Conservation (phyloP, 208 protist genomes). For the Vickermania spadyakhi region DNA sequence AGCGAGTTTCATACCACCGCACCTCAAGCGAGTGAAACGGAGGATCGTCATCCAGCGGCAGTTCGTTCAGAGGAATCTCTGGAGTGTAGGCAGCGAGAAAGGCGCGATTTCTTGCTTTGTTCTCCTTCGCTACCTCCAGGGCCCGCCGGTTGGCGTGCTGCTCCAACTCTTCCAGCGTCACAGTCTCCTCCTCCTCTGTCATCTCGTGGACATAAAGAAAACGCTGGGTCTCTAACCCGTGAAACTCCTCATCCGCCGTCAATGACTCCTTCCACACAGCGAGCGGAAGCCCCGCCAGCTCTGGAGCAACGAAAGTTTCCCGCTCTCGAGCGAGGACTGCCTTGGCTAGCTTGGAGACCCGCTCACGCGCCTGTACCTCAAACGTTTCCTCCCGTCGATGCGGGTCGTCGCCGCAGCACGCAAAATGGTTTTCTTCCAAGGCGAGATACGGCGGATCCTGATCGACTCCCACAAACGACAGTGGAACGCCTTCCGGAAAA, state of each 20-base stretch:
- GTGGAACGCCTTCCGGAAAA: slow-evolving; percentile 23
- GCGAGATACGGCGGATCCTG: slow-evolving; percentile 18
- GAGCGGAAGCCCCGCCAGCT: slow-evolving; percentile 16
- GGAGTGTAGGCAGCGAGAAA: slow-evolving; percentile 35
- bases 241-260: slow-evolving; percentile 18
- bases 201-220: slow-evolving; percentile 13
- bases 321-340: slow-evolving; percentile 6
- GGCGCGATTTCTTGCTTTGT: slow-evolving; percentile 22
- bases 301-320: slow-evolving; percentile 13
- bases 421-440: neutral
- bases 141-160: slow-evolving; percentile 36
- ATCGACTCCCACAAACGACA: slow-evolving; percentile 24
- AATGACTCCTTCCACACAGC: slow-evolving; percentile 12
- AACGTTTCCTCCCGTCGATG: neutral
- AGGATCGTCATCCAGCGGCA: slow-evolving; percentile 59
- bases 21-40: slow-evolving; percentile 50
- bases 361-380: neutral
- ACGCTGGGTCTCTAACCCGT: slow-evolving; percentile 16
- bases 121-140: slow-evolving; percentile 27
- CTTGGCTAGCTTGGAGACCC: neutral
- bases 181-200: slow-evolving; percentile 24
- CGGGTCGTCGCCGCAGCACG: neutral
- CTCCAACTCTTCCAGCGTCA: slow-evolving; percentile 27
- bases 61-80: slow-evolving; percentile 35
- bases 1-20: slow-evolving; percentile 13